Percentiles rank a stretch among this genome's conserved stretches.
Conservation (phyloP, 1,284 basidiomycete genomes). For the Ustilago tritici region DNA sequence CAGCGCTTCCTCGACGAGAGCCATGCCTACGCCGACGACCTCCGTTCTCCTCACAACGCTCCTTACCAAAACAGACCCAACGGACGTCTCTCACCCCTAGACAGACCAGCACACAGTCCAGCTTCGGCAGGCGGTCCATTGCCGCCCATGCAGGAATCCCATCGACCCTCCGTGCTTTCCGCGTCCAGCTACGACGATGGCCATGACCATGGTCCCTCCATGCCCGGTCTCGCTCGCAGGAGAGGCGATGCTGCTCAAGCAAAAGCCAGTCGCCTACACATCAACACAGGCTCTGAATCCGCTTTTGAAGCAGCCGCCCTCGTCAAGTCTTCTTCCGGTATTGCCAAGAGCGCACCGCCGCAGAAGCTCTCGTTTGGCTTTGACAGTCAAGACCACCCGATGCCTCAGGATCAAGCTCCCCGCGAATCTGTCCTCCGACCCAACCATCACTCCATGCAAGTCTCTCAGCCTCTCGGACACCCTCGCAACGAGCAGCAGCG, state of each 20-base stretch:
- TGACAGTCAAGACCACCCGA: constrained; percentile 34
- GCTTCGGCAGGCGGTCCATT: constrained; percentile 30
- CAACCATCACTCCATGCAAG: constrained; percentile 24
- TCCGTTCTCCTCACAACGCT: constrained; percentile 35
- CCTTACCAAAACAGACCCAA: constrained; percentile 36
- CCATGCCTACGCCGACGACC: constrained; percentile 35
- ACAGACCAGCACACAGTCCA: constrained; percentile 35
- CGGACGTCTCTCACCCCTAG: constrained; percentile 34
- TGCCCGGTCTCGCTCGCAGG: constrained; percentile 58
- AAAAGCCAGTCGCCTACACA: constrained; percentile 62
- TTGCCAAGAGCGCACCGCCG: constrained; percentile 64
- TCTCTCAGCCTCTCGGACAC: constrained; percentile 11
- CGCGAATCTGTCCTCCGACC: constrained; percentile 19
- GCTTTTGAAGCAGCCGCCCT: constrained; percentile 19
- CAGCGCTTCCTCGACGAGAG: constrained; percentile 46
- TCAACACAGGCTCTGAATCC: constrained; percentile 49
- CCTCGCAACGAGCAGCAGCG: constrained; percentile 40
- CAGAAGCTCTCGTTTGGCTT: constrained; percentile 60
- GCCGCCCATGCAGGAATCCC: constrained; percentile 46
- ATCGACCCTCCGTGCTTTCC: constrained; percentile 41
- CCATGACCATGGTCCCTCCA: constrained; percentile 32
- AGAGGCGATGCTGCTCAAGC: constrained; percentile 63
- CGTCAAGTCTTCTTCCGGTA: constrained; percentile 17
- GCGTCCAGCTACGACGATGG: constrained; percentile 38
- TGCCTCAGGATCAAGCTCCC: constrained; percentile 37